Evolutionary conservation across 2,329 filamentous ascomycete species (phyloP).

Genomic region (Coniosporium tulheliwenetii): DNA sequence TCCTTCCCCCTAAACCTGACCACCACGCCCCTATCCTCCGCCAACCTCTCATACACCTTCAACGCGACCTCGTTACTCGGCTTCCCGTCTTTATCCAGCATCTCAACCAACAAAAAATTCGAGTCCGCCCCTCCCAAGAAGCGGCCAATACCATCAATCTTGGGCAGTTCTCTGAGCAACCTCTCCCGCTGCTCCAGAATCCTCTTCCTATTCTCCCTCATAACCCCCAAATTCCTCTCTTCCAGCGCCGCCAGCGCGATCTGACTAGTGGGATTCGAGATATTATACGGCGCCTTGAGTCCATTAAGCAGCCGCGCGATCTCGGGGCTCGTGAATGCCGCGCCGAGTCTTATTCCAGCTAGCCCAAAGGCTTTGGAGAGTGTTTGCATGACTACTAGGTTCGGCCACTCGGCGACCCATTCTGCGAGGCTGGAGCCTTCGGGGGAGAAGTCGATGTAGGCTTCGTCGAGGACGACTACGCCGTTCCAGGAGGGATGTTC

Average conservation of each 20-base stretch:
- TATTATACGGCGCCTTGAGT: slow-evolving; percentile 92
- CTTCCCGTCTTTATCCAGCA: slow-evolving; percentile 54
- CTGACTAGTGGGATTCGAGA: slow-evolving; percentile 73
- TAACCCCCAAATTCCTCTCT: slow-evolving; percentile 50
- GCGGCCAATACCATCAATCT: slow-evolving; percentile 61
- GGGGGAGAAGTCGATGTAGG: slow-evolving; percentile 87
- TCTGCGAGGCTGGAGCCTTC: slow-evolving; percentile 70
- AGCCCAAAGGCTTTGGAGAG: slow-evolving; percentile 96
- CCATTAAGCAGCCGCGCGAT: slow-evolving; percentile 75
- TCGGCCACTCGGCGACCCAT: slow-evolving; percentile 85
- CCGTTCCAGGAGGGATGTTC: slow-evolving; percentile 91
- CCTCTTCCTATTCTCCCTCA: slow-evolving; percentile 53
- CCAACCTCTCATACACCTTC: slow-evolving; percentile 68
- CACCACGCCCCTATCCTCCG: slow-evolving; percentile 76
- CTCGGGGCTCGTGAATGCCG: slow-evolving; percentile 59
- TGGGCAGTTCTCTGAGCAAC: slow-evolving; percentile 55
- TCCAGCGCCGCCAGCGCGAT: slow-evolving; percentile 62
- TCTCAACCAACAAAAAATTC: slow-evolving; percentile 86
- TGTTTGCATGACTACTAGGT: slow-evolving; percentile 95
- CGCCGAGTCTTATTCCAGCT: slow-evolving; percentile 81
- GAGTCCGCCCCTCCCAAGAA: slow-evolving; percentile 66
- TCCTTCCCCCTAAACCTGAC: slow-evolving; percentile 91
- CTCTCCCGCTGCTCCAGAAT: slow-evolving; percentile 67
- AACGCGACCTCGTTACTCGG: slow-evolving; percentile 68
- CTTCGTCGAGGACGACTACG: slow-evolving; percentile 83